Percentiles rank a stretch among this genome's conserved stretches.
Conservation (phyloP, 1,139 yeast genomes). For the Nakaseomyces kungkrabaensis region DNA sequence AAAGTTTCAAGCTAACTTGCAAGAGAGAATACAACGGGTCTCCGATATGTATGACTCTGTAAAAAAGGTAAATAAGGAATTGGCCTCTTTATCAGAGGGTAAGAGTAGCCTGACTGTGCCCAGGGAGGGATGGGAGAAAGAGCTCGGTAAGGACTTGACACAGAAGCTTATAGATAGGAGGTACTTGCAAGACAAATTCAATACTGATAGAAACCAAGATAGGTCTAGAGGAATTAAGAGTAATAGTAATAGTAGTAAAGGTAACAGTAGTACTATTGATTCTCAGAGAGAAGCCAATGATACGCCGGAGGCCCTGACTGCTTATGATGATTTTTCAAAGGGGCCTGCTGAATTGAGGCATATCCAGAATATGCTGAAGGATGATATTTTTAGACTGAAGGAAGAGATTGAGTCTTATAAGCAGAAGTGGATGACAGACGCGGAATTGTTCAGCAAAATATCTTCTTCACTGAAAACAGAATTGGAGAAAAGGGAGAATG, state of each 20-base stretch:
- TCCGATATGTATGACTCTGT: conserved; percentile 17
- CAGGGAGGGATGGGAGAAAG: conserved; percentile 22
- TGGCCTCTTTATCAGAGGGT: conserved; percentile 18
- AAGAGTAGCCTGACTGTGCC: conserved; percentile 18
- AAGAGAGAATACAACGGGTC: conserved; percentile 1
- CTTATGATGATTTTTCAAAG: conserved; percentile 21
- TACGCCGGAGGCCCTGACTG: conserved; percentile 11
- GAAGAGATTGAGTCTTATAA: conserved; percentile 19
- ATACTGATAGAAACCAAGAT: not conserved
- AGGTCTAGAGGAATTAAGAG: not conserved
- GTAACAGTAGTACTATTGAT: not conserved
- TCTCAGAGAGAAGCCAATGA: not conserved
- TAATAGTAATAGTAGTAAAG: not conserved
- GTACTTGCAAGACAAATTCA: conserved; percentile 14
- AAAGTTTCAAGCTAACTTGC: not conserved
- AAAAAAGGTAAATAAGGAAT: conserved; percentile 18
- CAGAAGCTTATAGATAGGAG: conserved; percentile 15
- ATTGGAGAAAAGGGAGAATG: conserved; percentile 10
- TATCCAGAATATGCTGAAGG: conserved; percentile 19
- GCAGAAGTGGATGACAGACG: conserved; percentile 26
- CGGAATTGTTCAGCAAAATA: conserved; percentile 22
- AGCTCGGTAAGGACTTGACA: conserved; percentile 19
- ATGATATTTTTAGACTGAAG: conserved; percentile 19
- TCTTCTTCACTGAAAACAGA: conserved; percentile 21
- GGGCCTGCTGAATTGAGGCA: conserved; percentile 21